Evolutionary conservation across 2,329 filamentous ascomycete species (phyloP), one percentile per base, ranked within the genome.

Genomic region (Nemania sp.): DNA sequence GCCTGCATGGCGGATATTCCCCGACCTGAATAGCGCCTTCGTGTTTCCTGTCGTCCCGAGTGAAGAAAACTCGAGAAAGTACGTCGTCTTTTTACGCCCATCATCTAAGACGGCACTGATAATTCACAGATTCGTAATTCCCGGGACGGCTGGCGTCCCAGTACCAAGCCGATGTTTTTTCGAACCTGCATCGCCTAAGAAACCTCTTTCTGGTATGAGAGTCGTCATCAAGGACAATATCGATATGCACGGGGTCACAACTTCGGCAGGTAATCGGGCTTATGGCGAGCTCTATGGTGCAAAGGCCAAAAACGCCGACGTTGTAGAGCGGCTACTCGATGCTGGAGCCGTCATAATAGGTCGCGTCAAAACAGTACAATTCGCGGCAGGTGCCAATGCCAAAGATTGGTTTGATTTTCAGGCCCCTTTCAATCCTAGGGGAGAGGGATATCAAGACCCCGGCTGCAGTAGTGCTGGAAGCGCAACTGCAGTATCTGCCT

Each of bases 401-500:
- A 45, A 45, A 45, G 41, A 45, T 45, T 45, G 41, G 41, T 45
- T 45, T n/a, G 41, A 45, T 45, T 45, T 45, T 18, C 41, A 45
- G 41, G 41, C 41, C 4, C 41, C 41, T n/a, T 45, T 45, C 41
- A 45, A 45, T 45, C 41, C 41, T 20, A 45, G 41, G 15, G 41
- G 41, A 45, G 41, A 45, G 13, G 41, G 41, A 2, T 45, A 45
- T 45, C 41, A 45, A 45, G 41, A 45, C 41, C 41, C 41, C 41
- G 41, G 41, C 18, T n/a, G 41, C 41, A 45, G 41, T n/a, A 45
- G 41, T 45, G 15, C 41, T 18, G 41, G 41, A 45, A 45, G 41
- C 41, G 41, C 41, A 45, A 45, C 41, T 45, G 41, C 41, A n/a
- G 41, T 45, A 45, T 45, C 41, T n/a, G 41, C 41, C 18, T 45